phyloP scores from a whole-genome alignment of 2,329 filamentous ascomycete species.

The Botrytis medusae region DNA sequence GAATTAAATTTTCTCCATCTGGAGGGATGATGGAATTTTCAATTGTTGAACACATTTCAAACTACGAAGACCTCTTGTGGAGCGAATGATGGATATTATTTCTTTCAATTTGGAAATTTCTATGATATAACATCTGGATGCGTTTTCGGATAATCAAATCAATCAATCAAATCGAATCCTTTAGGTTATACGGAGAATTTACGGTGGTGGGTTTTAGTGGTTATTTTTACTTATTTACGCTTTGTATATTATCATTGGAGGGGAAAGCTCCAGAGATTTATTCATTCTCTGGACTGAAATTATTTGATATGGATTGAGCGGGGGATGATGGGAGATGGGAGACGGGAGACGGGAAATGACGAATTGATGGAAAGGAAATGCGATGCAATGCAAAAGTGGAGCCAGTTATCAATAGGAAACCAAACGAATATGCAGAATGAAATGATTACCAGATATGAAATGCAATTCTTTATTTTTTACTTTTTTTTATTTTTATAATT shows the following conservation, averaged over 20 bases:
- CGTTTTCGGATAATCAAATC: neutral
- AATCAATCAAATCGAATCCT: neutral
- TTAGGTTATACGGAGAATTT: neutral
- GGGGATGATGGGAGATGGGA: neutral
- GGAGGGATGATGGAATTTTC: neutral
- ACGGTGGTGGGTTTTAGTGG: neutral
- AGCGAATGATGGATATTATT: neutral
- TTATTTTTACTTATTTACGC: conserved; percentile 2
- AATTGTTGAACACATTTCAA: neutral
- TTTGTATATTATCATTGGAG: neutral
- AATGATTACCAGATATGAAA: neutral
- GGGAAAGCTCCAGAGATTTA: neutral
- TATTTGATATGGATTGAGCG: neutral
- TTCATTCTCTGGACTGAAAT: neutral
- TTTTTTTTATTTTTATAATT: too few relatives aligned
- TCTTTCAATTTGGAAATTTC: neutral
- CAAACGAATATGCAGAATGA: neutral
- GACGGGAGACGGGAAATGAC: neutral
- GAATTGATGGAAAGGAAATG: neutral
- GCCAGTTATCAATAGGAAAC: neutral
- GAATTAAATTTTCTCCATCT: neutral
- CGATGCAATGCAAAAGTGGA: neutral
- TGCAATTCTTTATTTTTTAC: too few relatives aligned
- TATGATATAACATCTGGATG: neutral
- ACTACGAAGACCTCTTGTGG: neutral